Percentiles rank a stretch among this genome's conserved stretches.
Evolutionary conservation across 208 protist genomes (phyloP).

Genomic region (Zelonia costaricensis): DNA sequence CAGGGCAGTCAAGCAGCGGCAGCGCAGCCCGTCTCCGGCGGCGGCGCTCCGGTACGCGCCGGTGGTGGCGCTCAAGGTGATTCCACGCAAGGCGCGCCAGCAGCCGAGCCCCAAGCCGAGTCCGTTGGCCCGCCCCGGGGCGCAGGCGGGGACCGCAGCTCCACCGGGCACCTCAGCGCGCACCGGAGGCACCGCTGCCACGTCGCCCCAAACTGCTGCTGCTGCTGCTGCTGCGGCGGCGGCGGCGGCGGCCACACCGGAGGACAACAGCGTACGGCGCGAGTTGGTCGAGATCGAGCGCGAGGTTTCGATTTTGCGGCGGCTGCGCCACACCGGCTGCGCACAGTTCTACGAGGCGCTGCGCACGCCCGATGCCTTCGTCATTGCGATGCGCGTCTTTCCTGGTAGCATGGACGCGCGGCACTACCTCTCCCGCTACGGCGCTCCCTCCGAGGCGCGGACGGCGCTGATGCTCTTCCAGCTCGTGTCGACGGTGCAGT

Average conservation of each 20-base stretch:
- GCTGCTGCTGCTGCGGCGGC: background rate
- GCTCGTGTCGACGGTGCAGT: conserved; percentile 70
- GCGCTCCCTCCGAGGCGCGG: conserved; percentile 55
- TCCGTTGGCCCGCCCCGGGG: no score
- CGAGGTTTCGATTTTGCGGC: conserved; percentile 69
- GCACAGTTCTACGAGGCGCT: conserved; percentile 73
- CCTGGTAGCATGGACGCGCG: conserved; percentile 62
- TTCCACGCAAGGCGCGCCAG: conserved; percentile 41
- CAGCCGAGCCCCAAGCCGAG: conserved; percentile 1
- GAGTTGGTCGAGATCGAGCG: conserved; percentile 74
- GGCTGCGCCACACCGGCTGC: conserved; percentile 71
- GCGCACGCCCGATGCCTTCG: conserved; percentile 72
- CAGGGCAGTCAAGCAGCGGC: background rate
- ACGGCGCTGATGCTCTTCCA: conserved; percentile 72
- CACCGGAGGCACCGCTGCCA: conserved; percentile 2
- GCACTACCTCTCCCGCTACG: conserved; percentile 62
- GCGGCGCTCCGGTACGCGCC: conserved; percentile 9
- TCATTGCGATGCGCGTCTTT: conserved; percentile 80
- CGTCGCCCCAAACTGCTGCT: background rate
- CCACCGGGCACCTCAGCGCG: no score
- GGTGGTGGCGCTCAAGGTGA: conserved; percentile 65
- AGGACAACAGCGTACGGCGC: conserved; percentile 20
- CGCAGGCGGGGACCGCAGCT: no score
- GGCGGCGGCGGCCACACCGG: background rate
- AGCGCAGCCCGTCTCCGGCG: background rate